A percentile compares a stretch with the other conserved stretches of the same genome.
These are phyloP conservation scores for Gloeophyllum trabeum DNA, from an alignment of 768 basidiomycete genomes.

Conservation along the genomic window DNA sequence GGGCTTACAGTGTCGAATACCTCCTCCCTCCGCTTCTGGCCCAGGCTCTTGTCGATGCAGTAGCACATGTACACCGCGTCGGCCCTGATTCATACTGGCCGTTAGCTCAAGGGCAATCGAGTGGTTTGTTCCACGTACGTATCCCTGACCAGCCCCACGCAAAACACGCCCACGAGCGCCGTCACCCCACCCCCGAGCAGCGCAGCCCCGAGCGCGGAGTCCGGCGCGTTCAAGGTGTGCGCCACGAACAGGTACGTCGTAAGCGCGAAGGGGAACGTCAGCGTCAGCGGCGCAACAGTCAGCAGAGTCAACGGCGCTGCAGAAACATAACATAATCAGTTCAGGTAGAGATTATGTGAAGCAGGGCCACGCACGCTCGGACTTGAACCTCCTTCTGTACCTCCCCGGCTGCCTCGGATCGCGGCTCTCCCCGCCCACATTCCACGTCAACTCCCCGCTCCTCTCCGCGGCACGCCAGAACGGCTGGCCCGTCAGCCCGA, in stretches of 20 bases:
- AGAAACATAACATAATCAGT: conserved; percentile 1
- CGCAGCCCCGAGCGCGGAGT: conserved; percentile 65
- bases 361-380: conserved; percentile 58
- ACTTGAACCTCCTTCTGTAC: conserved; percentile 35
- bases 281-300: conserved; percentile 64
- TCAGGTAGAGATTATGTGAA: too few relatives aligned
- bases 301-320: conserved; percentile 60
- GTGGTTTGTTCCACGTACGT: conserved; percentile 28
- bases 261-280: conserved; percentile 76
- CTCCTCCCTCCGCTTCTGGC: conserved; percentile 36
- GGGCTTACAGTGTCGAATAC: conserved; percentile 43
- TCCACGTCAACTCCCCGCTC: conserved; percentile 43
- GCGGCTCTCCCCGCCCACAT: conserved; percentile 41
- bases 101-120: neutral
- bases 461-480: conserved; percentile 42
- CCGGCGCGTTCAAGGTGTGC: conserved; percentile 58
- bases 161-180: conserved; percentile 74
- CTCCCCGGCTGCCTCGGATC: conserved; percentile 23
- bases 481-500: conserved; percentile 41
- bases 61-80: conserved; percentile 61
- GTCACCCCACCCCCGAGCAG: conserved; percentile 72
- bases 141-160: conserved; percentile 73
- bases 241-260: conserved; percentile 85
- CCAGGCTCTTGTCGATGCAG: conserved; percentile 48
- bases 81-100: conserved; percentile 24